A percentile compares a stretch with the other conserved stretches of the same genome.
These are phyloP conservation scores for Musa troglodytarum DNA, from an alignment of 176 grass and related monocot species.

Conservation along the genomic window DNA sequence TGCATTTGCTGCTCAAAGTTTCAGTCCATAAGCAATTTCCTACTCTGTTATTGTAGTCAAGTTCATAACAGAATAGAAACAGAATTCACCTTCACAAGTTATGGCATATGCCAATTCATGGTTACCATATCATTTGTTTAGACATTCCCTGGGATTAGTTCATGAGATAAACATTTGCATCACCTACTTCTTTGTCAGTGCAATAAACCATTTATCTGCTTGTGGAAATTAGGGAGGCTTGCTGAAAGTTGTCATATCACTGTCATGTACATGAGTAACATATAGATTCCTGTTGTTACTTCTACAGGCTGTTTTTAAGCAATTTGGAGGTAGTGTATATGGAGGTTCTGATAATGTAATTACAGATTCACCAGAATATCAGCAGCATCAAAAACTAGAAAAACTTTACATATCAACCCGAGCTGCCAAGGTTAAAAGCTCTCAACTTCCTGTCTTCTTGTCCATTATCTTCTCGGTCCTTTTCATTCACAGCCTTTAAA, in stretches of 20 bases:
- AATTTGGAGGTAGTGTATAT: constrained; percentile 59
- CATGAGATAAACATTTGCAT: neutral
- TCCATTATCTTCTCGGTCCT: neutral
- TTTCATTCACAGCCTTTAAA: neutral
- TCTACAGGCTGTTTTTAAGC: constrained; percentile 85
- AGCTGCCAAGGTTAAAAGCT: constrained; percentile 55
- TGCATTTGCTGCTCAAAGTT: neutral
- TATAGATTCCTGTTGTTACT: neutral
- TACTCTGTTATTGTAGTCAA: neutral
- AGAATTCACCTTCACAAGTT: neutral
- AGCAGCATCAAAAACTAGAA: constrained; percentile 88
- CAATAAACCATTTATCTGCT: neutral
- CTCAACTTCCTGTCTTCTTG: constrained; percentile 6
- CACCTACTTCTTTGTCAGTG: neutral
- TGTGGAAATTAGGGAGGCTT: neutral
- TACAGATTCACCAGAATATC: constrained; percentile 63
- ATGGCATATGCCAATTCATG: neutral
- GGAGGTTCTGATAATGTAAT: constrained; percentile 64
- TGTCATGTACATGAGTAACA: neutral
- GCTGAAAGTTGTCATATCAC: neutral
- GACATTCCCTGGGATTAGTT: neutral
- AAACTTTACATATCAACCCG: constrained; percentile 93
- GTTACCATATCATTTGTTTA: neutral
- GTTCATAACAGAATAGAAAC: neutral
- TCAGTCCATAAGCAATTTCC: neutral